Conservation (phyloP, 306 rosid genomes). For the Sphenostylis stenocarpa region DNA sequence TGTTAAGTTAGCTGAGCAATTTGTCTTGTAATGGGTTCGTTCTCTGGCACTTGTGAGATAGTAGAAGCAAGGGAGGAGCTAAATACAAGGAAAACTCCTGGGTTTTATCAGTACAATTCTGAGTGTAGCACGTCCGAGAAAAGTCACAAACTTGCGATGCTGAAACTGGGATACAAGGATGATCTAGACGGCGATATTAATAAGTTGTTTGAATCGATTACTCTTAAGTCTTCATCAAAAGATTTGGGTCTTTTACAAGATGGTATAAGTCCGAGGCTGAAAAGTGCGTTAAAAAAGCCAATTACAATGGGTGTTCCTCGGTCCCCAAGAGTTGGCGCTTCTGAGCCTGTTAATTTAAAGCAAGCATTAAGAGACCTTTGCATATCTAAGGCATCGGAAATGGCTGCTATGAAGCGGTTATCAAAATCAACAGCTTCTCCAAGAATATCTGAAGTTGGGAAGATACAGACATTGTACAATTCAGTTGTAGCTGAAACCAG, state of each 20-base stretch:
- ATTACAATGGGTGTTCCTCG: slow-evolving; percentile 60
- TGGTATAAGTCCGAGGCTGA: slow-evolving; percentile 62
- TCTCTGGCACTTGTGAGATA: slow-evolving; percentile 75
- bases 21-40: slow-evolving; percentile 69
- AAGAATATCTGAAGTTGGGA: slow-evolving; percentile 80
- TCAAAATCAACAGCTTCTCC: slow-evolving; percentile 74
- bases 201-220: slow-evolving; percentile 68
- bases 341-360: slow-evolving; percentile 75
- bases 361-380: slow-evolving; percentile 92
- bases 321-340: slow-evolving; percentile 64
- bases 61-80: slow-evolving; percentile 77
- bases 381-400: slow-evolving; percentile 95
- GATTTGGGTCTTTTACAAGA: slow-evolving; percentile 50
- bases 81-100: slow-evolving; percentile 41
- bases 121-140: slow-evolving; percentile 32
- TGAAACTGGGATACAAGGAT: slow-evolving; percentile 63
- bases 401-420: slow-evolving; percentile 89
- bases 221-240: slow-evolving; percentile 61
- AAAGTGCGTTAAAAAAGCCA: slow-evolving; percentile 72
- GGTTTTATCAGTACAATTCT: slow-evolving; percentile 25
- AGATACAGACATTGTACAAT: slow-evolving; percentile 82
- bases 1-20: slow-evolving; percentile 10
- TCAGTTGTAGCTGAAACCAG: slow-evolving; percentile 68
- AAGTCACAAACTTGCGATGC: slow-evolving; percentile 47
- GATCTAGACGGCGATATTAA: slow-evolving; percentile 73